These are phyloP conservation scores for Xylogone sp. DNA, from an alignment of 2,329 filamentous ascomycete species.

Conservation along the genomic window DNA sequence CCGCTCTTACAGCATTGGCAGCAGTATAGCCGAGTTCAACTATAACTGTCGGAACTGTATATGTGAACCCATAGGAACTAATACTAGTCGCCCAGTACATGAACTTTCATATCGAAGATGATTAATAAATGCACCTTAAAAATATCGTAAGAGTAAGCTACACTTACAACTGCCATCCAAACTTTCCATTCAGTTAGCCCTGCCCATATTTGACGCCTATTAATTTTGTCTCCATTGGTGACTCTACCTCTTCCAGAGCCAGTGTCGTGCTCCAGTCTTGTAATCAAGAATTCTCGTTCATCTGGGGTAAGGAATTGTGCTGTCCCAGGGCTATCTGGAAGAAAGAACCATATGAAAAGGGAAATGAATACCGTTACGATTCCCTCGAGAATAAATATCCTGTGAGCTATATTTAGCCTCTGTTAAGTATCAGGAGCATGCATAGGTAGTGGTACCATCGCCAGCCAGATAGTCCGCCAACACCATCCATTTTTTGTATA, in stretches of 20 bases:
- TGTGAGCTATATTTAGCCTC: neutral
- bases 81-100: slow-evolving; percentile 4
- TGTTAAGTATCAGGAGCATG: neutral
- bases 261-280: slow-evolving; percentile 60
- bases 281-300: slow-evolving; percentile 54
- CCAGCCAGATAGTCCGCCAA: slow-evolving; percentile 52
- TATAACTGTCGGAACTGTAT: slow-evolving; percentile 20
- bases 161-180: slow-evolving; percentile 24
- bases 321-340: slow-evolving; percentile 74
- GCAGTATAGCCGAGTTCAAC: slow-evolving; percentile 17
- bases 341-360: slow-evolving; percentile 28
- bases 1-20: neutral
- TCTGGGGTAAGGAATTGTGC: slow-evolving; percentile 65
- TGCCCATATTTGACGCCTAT: slow-evolving; percentile 21
- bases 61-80: slow-evolving; percentile 14
- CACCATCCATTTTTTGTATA: slow-evolving; percentile 63
- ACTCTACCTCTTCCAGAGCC: slow-evolving; percentile 56
- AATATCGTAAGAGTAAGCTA: slow-evolving; percentile 26
- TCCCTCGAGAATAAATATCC: slow-evolving; percentile 32
- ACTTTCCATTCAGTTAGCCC: slow-evolving; percentile 32
- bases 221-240: slow-evolving; percentile 33
- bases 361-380: slow-evolving; percentile 29
- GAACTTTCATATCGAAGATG: slow-evolving; percentile 7
- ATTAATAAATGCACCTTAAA: slow-evolving; percentile 54
- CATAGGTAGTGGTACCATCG: slow-evolving; percentile 37